Percentiles rank a stretch among this genome's conserved stretches.
Conservation (phyloP, 177 flowering plant species). For the Telopea speciosissima region DNA sequence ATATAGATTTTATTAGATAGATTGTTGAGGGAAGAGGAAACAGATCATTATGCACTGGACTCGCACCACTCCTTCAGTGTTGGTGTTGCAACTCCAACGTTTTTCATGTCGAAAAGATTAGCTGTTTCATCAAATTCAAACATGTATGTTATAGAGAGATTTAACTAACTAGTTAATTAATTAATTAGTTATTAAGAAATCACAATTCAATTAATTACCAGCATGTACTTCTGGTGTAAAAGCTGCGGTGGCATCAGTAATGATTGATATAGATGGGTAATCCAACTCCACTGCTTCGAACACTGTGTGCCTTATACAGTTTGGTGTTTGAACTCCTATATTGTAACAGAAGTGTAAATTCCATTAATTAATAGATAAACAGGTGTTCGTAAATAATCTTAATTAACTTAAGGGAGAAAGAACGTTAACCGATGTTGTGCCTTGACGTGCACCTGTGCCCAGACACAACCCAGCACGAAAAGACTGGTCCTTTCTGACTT, state of each 20-base stretch:
- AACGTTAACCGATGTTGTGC: no score
- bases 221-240: slow-evolving; percentile 69
- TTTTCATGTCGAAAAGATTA: slow-evolving; percentile 59
- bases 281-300: slow-evolving; percentile 92
- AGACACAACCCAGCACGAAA: background rate
- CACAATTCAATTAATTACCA: slow-evolving; percentile 41
- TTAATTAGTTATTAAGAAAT: background rate
- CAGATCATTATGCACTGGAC: slow-evolving; percentile 15
- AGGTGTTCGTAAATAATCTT: no score
- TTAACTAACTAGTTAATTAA: no score
- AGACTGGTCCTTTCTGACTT: background rate
- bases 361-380: background rate
- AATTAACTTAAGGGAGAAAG: no score
- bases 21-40: no score
- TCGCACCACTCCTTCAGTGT: slow-evolving; percentile 53
- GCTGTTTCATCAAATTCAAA: slow-evolving; percentile 28
- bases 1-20: no score
- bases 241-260: slow-evolving; percentile 93
- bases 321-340: slow-evolving; percentile 44
- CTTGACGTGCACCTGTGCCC: no score
- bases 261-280: slow-evolving; percentile 62
- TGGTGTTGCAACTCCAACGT: slow-evolving; percentile 49
- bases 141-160: no score
- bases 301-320: slow-evolving; percentile 91
- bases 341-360: slow-evolving; percentile 30